Percentiles rank a stretch among this genome's conserved stretches.
Evolutionary conservation across 2,329 filamentous ascomycete genomes (phyloP).

Genomic region (Uncinocarpus reesii): DNA sequence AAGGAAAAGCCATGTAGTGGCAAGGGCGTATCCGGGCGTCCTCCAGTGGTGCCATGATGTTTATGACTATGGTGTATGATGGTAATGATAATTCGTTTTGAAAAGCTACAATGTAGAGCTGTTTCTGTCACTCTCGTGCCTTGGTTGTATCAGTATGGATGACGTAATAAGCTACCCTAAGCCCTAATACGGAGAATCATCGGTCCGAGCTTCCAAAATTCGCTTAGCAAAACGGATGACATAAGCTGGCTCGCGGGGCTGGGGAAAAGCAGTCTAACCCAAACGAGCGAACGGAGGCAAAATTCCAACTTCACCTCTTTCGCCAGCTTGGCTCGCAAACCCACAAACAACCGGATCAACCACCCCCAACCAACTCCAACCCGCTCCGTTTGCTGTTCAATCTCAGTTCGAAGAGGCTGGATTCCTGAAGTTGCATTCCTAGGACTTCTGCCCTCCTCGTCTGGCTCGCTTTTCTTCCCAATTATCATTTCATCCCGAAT

Average conservation of each 20-base stretch:
- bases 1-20: background rate
- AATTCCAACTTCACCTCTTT: conserved; percentile 19
- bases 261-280: conserved; percentile 1
- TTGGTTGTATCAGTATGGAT: background rate
- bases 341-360: conserved; percentile 14
- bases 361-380: conserved; percentile 12
- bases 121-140: too few species aligned
- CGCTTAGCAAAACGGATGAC: conserved; percentile 29
- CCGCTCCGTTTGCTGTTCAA: background rate
- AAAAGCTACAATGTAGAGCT: too few species aligned
- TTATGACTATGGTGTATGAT: conserved; percentile 7
- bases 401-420: conserved; percentile 22
- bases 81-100: conserved; percentile 3
- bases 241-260: background rate
- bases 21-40: background rate
- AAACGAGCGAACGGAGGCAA: conserved; percentile 8
- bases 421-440: conserved; percentile 20
- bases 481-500: conserved; percentile 27
- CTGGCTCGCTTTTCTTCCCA: conserved; percentile 20
- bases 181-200: conserved; percentile 26
- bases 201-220: conserved; percentile 23
- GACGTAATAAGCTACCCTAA: conserved; percentile 30
- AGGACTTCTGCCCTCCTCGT: conserved; percentile 30
- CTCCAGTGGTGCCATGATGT: background rate
- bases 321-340: conserved; percentile 19